Base-by-base conservation (phyloP, 306 rosid species). In the Glycyrrhiza uralensis region DNA sequence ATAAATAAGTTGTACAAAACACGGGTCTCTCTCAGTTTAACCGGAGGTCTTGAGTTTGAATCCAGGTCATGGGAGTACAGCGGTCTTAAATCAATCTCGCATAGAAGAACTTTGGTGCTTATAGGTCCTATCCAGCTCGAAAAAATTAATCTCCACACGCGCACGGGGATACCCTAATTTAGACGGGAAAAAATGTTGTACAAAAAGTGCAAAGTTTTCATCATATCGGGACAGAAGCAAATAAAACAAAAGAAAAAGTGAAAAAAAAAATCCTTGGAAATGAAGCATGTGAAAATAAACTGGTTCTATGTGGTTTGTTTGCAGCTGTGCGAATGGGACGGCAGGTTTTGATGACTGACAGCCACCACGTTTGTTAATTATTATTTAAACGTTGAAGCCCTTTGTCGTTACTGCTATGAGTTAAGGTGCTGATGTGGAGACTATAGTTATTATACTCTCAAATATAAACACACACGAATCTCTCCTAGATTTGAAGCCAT, bases 401-500 rank as follows among this genome's bases (percentile, higher is more conserved):
- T 49, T 68, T 74, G 80, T 80, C 83, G 24, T 66, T 66, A 7
- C 4, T 29, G 1, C 41, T 49, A 13, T 57, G 49, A 30, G 71
- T 68, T 35, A 23, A 24, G 12, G 47, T 13, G 63, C 45, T 64
- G 62, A 51, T 32, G 49, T 58, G 30, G 12, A 58, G 9, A 18
- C 57, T 8, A n/a, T n/a, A 57, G 42, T 35, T 66, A 65, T 44
- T 51, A 7, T 36, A 28, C 41, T 55, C 33, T 36, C 14, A 68
- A 41, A 55, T 69, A 74, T 22, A 45, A 80, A 44, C 66, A 36
- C 75, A 36, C 69, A 75, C 52, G 79, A 74, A 86, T 91, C 94
- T 86, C 76, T 81, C 67, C 66, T 76, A 86, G 96, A 86, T 90
- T 78, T 83, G 86, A 71, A 83, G 78, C 80, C 80, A 75, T 66